phyloP scores from a whole-genome alignment of 192 early-diverging fungal genomes.

The Mortierella hygrophila region DNA sequence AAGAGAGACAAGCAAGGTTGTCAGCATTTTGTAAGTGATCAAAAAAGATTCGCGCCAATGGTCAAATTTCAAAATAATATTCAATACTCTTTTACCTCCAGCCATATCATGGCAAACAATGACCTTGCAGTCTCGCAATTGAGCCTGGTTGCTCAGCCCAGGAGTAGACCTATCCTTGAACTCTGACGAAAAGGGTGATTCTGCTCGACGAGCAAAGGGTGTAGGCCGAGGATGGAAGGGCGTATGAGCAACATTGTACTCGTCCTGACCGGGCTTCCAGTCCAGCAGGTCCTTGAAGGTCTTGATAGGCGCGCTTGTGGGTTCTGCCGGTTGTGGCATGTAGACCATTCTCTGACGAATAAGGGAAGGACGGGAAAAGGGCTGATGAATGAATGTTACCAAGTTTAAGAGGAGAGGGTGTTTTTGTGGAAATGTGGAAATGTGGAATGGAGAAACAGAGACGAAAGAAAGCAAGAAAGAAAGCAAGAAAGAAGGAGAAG shows the following conservation, averaged over 20 bases:
- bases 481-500: conserved; percentile 5
- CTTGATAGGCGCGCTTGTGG: conserved; percentile 24
- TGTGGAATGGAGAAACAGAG: background rate
- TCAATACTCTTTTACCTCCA: conserved; percentile 50
- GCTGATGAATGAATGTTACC: background rate
- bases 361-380: background rate
- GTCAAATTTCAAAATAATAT: background rate
- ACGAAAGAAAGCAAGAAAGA: background rate
- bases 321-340: conserved; percentile 6
- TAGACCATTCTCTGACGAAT: conserved; percentile 9
- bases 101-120: conserved; percentile 76
- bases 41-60: background rate
- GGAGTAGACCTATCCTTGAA: background rate
- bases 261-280: conserved; percentile 59
- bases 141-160: background rate
- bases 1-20: background rate
- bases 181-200: background rate
- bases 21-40: background rate
- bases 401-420: background rate
- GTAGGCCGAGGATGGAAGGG: conserved; percentile 40
- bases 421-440: no score
- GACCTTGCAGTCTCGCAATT: conserved; percentile 39
- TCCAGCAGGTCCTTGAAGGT: conserved; percentile 45
- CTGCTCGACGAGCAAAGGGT: background rate
- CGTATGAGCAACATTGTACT: conserved; percentile 53